Conservation (phyloP, 2,329 filamentous ascomycete species). For the Aspergillus tamarii region DNA sequence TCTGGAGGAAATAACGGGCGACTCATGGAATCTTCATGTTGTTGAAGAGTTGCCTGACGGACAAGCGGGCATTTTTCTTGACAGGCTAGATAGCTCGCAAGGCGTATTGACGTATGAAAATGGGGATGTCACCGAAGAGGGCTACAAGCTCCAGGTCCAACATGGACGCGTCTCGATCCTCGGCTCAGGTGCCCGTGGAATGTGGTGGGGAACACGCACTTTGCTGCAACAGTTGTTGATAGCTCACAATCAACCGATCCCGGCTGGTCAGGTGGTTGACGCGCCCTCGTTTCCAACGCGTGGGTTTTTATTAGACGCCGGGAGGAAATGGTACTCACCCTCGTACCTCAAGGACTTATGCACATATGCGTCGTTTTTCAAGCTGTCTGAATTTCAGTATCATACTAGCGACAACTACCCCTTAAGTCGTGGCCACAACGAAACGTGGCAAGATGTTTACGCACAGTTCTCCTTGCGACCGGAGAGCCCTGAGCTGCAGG, state of each 20-base stretch:
- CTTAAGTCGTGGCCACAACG: slow-evolving; percentile 51
- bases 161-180: slow-evolving; percentile 47
- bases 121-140: slow-evolving; percentile 53
- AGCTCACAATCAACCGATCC: slow-evolving; percentile 36
- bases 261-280: slow-evolving; percentile 51
- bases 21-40: slow-evolving; percentile 46
- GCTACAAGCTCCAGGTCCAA: slow-evolving; percentile 50
- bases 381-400: slow-evolving; percentile 62
- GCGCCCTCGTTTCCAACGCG: slow-evolving; percentile 55
- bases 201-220: slow-evolving; percentile 62
- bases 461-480: slow-evolving; percentile 60
- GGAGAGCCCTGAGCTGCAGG: slow-evolving; percentile 50
- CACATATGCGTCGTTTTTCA: slow-evolving; percentile 64
- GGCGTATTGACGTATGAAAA: slow-evolving; percentile 50
- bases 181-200: slow-evolving; percentile 59
- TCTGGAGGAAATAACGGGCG: slow-evolving; percentile 45
- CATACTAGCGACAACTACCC: slow-evolving; percentile 63
- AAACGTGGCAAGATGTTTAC: slow-evolving; percentile 55
- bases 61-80: slow-evolving; percentile 49
- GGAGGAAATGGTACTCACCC: slow-evolving; percentile 59
- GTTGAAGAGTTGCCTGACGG: slow-evolving; percentile 39
- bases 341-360: slow-evolving; percentile 61
- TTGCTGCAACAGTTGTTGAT: slow-evolving; percentile 56
- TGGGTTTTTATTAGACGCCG: slow-evolving; percentile 58
- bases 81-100: slow-evolving; percentile 25